phyloP scores from a whole-genome alignment of 2,329 filamentous ascomycete genomes.

The Aspergillus quadrilineatus region DNA sequence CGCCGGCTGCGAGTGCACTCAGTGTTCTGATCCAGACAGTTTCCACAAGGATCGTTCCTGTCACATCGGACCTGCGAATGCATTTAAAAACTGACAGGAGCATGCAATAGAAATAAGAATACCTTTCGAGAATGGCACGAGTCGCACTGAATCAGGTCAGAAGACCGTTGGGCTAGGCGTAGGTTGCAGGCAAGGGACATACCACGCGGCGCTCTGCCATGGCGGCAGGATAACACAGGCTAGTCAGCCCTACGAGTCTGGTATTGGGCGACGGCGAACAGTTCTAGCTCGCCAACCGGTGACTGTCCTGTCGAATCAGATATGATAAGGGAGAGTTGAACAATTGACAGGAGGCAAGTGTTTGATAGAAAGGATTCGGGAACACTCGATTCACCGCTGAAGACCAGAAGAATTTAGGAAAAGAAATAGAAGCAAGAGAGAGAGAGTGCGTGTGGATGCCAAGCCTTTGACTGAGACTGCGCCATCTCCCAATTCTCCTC shows the following conservation, averaged over 20 bases:
- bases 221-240: background rate
- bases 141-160: conserved; percentile 16
- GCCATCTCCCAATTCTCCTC: background rate
- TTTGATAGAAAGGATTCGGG: no score
- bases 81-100: no score
- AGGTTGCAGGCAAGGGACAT: background rate
- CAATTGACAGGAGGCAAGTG: no score
- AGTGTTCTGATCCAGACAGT: conserved; percentile 22
- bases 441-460: background rate
- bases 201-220: conserved; percentile 1
- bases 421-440: background rate
- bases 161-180: background rate
- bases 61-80: conserved; percentile 23
- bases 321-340: no score
- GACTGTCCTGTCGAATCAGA: no score
- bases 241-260: background rate
- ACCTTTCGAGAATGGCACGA: conserved; percentile 23
- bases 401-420: background rate
- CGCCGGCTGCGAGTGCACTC: conserved; percentile 16
- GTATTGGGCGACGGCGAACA: background rate
- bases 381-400: no score
- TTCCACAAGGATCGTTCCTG: conserved; percentile 23
- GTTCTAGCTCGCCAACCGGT: no score
- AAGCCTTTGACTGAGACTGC: background rate
- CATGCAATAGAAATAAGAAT: background rate